Evolutionary conservation across 441 rosid genomes (phyloP).

Genomic region (Theobroma grandiflorum): DNA sequence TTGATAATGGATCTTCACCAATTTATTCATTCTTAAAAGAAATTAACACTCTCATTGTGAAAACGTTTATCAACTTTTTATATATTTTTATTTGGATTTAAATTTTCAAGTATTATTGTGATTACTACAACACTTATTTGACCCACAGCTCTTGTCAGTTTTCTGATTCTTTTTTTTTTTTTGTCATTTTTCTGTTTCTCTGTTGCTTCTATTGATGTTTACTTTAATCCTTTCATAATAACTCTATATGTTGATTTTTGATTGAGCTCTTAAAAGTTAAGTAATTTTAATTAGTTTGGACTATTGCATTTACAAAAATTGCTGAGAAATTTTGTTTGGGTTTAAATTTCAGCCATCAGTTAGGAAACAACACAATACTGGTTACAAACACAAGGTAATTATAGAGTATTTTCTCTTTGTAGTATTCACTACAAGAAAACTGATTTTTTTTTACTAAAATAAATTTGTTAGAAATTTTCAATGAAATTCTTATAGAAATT

Average conservation of each 20-base stretch:
- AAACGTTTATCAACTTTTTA: background rate
- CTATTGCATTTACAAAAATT: background rate
- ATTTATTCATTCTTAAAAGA: background rate
- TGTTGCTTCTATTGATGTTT: background rate
- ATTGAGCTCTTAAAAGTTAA: background rate
- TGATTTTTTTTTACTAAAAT: too few relatives aligned
- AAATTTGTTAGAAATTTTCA: too few relatives aligned
- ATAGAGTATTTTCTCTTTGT: background rate
- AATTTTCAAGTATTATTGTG: slow-evolving; percentile 85
- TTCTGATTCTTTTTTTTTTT: background rate
- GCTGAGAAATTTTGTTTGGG: slow-evolving; percentile 13
- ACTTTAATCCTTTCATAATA: background rate
- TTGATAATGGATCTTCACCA: slow-evolving; percentile 33
- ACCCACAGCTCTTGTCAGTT: slow-evolving; percentile 93
- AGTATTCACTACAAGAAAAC: too few relatives aligned
- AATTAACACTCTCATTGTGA: background rate
- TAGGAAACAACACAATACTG: slow-evolving; percentile 98
- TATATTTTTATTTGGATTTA: background rate
- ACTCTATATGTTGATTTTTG: background rate
- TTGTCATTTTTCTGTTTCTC: background rate
- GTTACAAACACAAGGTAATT: slow-evolving; percentile 94
- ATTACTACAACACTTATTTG: slow-evolving; percentile 93
- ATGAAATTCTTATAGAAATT: too few relatives aligned
- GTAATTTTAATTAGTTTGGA: background rate
- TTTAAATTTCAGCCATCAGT: slow-evolving; percentile 81